Conservation (phyloP, 108 stramenopile species). For the Chaetoceros tenuissimus region DNA sequence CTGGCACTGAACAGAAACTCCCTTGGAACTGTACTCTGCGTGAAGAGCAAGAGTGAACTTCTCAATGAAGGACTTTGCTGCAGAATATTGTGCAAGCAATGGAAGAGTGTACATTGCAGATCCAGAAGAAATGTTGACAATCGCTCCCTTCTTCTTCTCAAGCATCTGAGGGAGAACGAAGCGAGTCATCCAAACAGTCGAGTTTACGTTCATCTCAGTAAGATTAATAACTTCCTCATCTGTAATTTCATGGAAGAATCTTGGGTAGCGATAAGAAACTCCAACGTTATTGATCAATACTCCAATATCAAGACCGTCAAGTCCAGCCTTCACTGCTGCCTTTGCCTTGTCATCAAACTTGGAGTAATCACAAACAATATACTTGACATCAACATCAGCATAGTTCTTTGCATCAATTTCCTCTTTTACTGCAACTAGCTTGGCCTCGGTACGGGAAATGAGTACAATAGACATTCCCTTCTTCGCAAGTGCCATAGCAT, state of each 20-base stretch:
- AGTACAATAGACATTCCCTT: constrained; percentile 92
- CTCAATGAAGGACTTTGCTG: constrained; percentile 93
- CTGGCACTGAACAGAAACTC: constrained; percentile 93
- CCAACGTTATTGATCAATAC: constrained; percentile 99
- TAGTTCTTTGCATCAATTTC: constrained; percentile 34
- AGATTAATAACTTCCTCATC: constrained; percentile 63
- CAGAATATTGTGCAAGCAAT: constrained; percentile 92
- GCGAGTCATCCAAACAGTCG: constrained; percentile 94
- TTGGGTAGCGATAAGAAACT: constrained; percentile 91
- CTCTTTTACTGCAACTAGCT: constrained; percentile 47
- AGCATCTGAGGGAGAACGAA: constrained; percentile 92
- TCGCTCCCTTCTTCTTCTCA: constrained; percentile 77
- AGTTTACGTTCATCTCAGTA: constrained; percentile 92
- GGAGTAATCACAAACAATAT: constrained; percentile 90
- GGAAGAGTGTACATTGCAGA: constrained; percentile 91
- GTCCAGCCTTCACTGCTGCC: constrained; percentile 47
- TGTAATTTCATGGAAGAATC: constrained; percentile 92
- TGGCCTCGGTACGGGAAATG: constrained; percentile 92
- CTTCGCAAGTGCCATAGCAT: constrained; percentile 90
- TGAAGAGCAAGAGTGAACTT: constrained; percentile 89
- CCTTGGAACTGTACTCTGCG: constrained; percentile 81
- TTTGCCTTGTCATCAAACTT: constrained; percentile 87
- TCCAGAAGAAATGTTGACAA: constrained; percentile 93
- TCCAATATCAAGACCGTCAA: constrained; percentile 81
- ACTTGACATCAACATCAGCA: constrained; percentile 55